A percentile compares a stretch with the other conserved stretches of the same genome.
These are phyloP conservation scores for Carex pumila DNA, from an alignment of 176 grass and related monocot genomes.

Conservation along the genomic window DNA sequence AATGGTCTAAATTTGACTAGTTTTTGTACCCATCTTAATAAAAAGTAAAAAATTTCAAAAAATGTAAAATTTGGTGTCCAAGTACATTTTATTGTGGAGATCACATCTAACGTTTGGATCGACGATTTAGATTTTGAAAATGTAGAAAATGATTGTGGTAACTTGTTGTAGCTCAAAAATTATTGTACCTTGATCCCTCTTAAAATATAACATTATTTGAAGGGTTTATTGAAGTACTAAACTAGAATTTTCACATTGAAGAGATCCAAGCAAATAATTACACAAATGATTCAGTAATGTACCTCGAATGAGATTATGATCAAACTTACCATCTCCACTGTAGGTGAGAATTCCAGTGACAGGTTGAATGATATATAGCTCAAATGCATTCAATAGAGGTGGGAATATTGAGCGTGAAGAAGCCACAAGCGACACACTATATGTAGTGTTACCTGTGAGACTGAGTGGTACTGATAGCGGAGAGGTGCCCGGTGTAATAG, in stretches of 20 bases:
- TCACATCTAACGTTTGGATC: too few species aligned
- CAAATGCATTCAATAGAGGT: slow-evolving; percentile 30
- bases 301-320: neutral
- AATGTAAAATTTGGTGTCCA: too few species aligned
- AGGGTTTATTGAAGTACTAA: neutral
- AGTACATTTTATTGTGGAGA: too few species aligned
- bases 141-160: too few species aligned
- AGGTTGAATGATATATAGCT: slow-evolving; percentile 23
- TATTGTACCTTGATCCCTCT: too few species aligned
- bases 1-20: too few species aligned
- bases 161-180: too few species aligned
- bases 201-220: neutral
- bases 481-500: neutral
- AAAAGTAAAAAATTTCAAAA: too few species aligned
- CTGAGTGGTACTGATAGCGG: neutral
- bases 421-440: neutral
- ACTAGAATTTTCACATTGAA: neutral
- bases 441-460: neutral
- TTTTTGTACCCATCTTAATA: too few species aligned
- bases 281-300: neutral
- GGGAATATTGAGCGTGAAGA: neutral
- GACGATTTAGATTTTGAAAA: too few species aligned
- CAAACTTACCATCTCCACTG: slow-evolving; percentile 25
- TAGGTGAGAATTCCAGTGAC: slow-evolving; percentile 1
- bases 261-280: neutral